These are phyloP conservation scores for Pelargonium australe DNA, from an alignment of 441 rosid genomes.

Conservation along the genomic window DNA sequence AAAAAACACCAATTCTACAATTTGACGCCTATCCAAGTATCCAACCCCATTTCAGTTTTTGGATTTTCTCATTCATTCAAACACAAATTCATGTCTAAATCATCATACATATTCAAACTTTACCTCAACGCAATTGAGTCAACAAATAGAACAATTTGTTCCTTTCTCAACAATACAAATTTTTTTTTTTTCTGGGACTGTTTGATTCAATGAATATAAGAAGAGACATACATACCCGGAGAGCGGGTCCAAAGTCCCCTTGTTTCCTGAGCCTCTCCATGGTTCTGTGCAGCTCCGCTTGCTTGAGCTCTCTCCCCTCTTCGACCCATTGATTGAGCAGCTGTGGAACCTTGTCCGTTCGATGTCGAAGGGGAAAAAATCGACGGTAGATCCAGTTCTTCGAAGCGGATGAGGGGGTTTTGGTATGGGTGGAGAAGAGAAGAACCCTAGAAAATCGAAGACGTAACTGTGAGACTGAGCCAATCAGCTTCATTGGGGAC, in stretches of 20 bases:
- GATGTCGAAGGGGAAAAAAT: slow-evolving; percentile 25
- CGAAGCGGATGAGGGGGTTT: slow-evolving; percentile 4
- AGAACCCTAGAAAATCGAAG: slow-evolving; percentile 8
- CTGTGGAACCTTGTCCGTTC: slow-evolving; percentile 22
- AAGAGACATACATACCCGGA: slow-evolving; percentile 22
- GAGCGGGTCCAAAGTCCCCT: slow-evolving; percentile 29
- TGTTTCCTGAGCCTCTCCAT: slow-evolving; percentile 26
- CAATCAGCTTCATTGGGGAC: slow-evolving; percentile 9
- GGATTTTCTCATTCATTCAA: neutral
- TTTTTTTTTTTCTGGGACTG: neutral
- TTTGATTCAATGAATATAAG: no score
- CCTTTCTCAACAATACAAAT: neutral
- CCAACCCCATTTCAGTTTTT: neutral
- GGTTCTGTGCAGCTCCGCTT: slow-evolving; percentile 14
- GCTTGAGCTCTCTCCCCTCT: slow-evolving; percentile 32
- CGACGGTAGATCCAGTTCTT: slow-evolving; percentile 22
- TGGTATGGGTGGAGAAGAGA: slow-evolving; percentile 14
- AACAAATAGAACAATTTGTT: neutral
- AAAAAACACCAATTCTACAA: neutral
- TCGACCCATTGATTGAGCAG: slow-evolving; percentile 38
- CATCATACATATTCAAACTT: neutral
- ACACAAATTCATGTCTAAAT: neutral
- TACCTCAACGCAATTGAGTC: neutral
- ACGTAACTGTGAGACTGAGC: slow-evolving; percentile 9
- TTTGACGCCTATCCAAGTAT: neutral